Evolutionary conservation across 2,329 filamentous ascomycete species (phyloP).

Genomic region (Parafenestella ontariensis): DNA sequence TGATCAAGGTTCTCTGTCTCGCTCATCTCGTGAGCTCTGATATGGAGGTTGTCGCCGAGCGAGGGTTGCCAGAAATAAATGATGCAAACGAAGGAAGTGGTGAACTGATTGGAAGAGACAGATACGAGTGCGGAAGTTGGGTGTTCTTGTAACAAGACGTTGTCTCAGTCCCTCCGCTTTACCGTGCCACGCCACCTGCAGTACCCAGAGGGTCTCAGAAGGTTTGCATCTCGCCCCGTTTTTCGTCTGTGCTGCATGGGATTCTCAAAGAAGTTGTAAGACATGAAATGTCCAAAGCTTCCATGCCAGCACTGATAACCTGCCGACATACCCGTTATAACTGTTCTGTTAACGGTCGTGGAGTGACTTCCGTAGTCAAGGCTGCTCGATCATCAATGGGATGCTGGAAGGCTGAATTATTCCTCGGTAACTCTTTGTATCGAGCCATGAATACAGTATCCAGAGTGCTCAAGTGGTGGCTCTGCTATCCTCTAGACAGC

Average conservation of each 20-base stretch:
- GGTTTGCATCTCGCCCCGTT: conserved; percentile 1
- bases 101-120: conserved; percentile 5
- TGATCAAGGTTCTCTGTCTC: conserved; percentile 6
- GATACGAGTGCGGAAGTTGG: conserved; percentile 2
- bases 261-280: background rate
- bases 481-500: background rate
- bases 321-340: background rate
- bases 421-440: background rate
- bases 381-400: background rate
- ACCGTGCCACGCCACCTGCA: background rate
- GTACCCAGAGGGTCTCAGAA: conserved; percentile 5
- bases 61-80: background rate
- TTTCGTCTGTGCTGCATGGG: background rate
- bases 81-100: background rate
- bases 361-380: background rate
- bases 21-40: background rate
- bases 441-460: background rate
- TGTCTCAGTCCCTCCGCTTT: background rate
- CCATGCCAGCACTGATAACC: background rate
- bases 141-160: conserved; percentile 1
- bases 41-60: background rate
- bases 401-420: background rate
- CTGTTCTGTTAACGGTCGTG: background rate
- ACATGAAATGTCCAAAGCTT: background rate
- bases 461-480: background rate